Conservation (phyloP, 1,284 basidiomycete genomes). For the Moesziomyces aphidis region DNA sequence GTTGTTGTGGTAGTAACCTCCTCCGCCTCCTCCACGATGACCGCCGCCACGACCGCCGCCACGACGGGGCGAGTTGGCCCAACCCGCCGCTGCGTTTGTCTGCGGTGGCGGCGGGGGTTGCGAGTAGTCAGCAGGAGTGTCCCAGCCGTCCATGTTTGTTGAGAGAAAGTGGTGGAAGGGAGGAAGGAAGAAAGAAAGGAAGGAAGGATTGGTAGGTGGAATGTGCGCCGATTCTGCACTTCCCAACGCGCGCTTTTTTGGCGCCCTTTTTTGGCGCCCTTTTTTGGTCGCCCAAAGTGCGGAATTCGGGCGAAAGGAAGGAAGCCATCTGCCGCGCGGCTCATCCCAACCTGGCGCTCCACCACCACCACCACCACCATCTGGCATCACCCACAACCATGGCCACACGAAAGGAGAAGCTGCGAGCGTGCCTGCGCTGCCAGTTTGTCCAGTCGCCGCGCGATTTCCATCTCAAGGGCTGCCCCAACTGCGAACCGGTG, state of each 20-base stretch:
- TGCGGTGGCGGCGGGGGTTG: neutral
- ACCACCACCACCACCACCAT: neutral
- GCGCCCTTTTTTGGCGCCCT: neutral
- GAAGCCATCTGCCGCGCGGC: no score
- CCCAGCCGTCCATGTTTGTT: slow-evolving; percentile 31
- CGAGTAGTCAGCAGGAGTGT: slow-evolving; percentile 7
- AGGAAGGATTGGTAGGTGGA: neutral
- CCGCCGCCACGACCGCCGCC: slow-evolving; percentile 23
- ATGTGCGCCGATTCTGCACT: no score
- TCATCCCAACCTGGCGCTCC: no score
- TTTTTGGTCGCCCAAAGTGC: neutral
- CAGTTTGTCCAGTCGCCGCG: slow-evolving; percentile 85
- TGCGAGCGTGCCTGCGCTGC: slow-evolving; percentile 91
- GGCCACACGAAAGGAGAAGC: slow-evolving; percentile 69
- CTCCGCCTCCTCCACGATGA: slow-evolving; percentile 18
- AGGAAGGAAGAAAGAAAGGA: neutral
- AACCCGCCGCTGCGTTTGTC: slow-evolving; percentile 11
- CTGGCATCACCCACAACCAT: slow-evolving; percentile 11
- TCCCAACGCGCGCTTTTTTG: neutral
- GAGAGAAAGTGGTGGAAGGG: neutral
- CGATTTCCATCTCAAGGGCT: slow-evolving; percentile 87
- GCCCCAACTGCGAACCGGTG: slow-evolving; percentile 96
- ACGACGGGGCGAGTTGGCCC: slow-evolving; percentile 39
- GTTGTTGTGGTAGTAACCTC: slow-evolving; percentile 10
- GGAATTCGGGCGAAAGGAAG: neutral